These are phyloP conservation scores for Trichomonas vaginalis DNA, from an alignment of 208 protist genomes.

Conservation along the genomic window DNA sequence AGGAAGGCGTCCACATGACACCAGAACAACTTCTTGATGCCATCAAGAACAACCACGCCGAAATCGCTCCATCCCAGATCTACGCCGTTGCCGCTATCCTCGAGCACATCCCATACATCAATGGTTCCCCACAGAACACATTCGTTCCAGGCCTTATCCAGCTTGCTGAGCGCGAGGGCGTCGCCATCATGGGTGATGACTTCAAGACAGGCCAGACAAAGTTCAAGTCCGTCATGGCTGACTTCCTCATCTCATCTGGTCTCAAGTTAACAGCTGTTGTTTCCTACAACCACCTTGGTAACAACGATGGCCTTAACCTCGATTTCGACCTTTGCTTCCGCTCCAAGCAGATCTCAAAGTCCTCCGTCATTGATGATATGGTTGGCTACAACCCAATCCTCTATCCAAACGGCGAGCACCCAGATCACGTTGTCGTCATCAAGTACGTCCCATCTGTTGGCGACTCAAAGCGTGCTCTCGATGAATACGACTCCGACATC, in stretches of 20 bases:
- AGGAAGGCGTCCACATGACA: slow-evolving; percentile 75
- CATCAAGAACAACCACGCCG: slow-evolving; percentile 49
- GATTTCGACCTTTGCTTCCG: slow-evolving; percentile 25
- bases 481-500: slow-evolving; percentile 91
- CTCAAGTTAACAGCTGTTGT: slow-evolving; percentile 67
- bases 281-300: slow-evolving; percentile 90
- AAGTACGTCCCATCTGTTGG: slow-evolving; percentile 93
- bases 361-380: slow-evolving; percentile 96
- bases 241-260: slow-evolving; percentile 85
- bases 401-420: slow-evolving; percentile 57
- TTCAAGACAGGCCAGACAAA: slow-evolving; percentile 99
- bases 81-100: slow-evolving; percentile 86
- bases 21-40: slow-evolving; percentile 71
- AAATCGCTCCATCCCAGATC: slow-evolving; percentile 77
- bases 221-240: slow-evolving; percentile 88
- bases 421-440: slow-evolving; percentile 88
- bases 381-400: slow-evolving; percentile 78
- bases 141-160: slow-evolving; percentile 64
- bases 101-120: slow-evolving; percentile 84
- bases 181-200: slow-evolving; percentile 86
- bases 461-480: slow-evolving; percentile 90
- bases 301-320: slow-evolving; percentile 97
- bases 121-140: slow-evolving; percentile 95
- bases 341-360: slow-evolving; percentile 96
- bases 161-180: slow-evolving; percentile 30